A percentile compares a stretch with the other conserved stretches of the same genome.
phyloP scores from a whole-genome alignment of 371 early-diverging fungal genomes.

The Entomophthora muscae region DNA sequence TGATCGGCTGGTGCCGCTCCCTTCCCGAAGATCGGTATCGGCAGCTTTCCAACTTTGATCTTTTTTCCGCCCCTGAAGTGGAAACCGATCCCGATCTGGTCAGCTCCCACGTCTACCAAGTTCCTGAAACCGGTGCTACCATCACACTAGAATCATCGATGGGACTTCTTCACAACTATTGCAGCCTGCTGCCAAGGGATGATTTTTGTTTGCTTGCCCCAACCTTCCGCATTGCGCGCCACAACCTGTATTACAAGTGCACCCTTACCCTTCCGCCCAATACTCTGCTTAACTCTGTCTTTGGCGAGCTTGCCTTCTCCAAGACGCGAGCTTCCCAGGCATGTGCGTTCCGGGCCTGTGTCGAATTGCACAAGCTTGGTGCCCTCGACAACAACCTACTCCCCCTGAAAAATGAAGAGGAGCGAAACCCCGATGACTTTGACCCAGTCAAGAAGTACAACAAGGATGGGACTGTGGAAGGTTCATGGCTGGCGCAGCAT shows the following conservation, averaged over 20 bases:
- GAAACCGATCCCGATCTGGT: slow-evolving; percentile 14
- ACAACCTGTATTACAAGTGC: slow-evolving; percentile 23
- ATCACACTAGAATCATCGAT: slow-evolving; percentile 43
- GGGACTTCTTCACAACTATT: slow-evolving; percentile 37
- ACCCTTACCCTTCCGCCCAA: slow-evolving; percentile 37
- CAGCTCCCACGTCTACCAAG: slow-evolving; percentile 16
- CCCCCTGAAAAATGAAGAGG: slow-evolving; percentile 20
- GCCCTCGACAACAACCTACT: slow-evolving; percentile 57
- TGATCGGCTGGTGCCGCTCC: slow-evolving; percentile 27
- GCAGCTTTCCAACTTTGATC: slow-evolving; percentile 12
- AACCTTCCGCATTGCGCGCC: slow-evolving; percentile 18
- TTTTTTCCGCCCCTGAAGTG: slow-evolving; percentile 12
- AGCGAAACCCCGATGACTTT: slow-evolving; percentile 9
- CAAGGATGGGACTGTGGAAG: slow-evolving; percentile 9
- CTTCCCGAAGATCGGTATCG: slow-evolving; percentile 26
- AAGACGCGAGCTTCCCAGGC: slow-evolving; percentile 50
- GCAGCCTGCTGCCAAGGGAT: slow-evolving; percentile 39
- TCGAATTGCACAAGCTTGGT: slow-evolving; percentile 34
- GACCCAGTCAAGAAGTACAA: slow-evolving; percentile 7
- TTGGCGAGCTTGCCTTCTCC: slow-evolving; percentile 30
- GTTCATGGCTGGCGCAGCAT: slow-evolving; percentile 9
- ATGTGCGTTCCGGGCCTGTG: slow-evolving; percentile 50
- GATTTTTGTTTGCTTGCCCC: slow-evolving; percentile 26
- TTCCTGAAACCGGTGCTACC: slow-evolving; percentile 37
- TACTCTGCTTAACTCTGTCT: slow-evolving; percentile 33